Conservation (phyloP, 1,284 basidiomycete species). For the Veloporphyrellus conicus region DNA sequence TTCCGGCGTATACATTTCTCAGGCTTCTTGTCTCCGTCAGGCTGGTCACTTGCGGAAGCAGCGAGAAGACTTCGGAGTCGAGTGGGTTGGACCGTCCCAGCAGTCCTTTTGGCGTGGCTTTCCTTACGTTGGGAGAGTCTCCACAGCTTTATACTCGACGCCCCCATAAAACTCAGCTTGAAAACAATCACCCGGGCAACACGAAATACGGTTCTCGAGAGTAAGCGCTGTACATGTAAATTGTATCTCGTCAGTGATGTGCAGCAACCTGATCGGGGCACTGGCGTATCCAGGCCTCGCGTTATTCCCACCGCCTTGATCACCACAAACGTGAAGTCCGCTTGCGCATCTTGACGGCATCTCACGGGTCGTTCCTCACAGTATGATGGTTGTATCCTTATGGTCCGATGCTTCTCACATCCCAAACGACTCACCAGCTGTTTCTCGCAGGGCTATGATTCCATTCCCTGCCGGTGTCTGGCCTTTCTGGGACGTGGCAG, state of each 20-base stretch:
- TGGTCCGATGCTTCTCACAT: conserved; percentile 21
- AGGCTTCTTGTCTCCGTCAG: conserved; percentile 9
- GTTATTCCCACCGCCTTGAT: conserved; percentile 16
- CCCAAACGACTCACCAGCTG: conserved; percentile 11
- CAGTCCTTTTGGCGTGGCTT: conserved; percentile 7
- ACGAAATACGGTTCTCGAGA: conserved; percentile 11
- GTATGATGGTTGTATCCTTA: conserved; percentile 9
- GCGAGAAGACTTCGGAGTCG: conserved; percentile 9
- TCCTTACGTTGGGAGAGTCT: conserved; percentile 2
- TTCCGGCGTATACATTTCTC: conserved; percentile 23
- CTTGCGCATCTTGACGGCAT: conserved; percentile 11
- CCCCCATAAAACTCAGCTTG: conserved; percentile 11
- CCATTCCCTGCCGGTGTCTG: conserved; percentile 21
- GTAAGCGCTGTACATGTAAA: conserved; percentile 20
- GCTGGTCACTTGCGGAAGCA: conserved; percentile 10
- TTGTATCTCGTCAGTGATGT: conserved; percentile 15
- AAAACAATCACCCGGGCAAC: conserved; percentile 29
- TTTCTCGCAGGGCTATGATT: conserved; percentile 20
- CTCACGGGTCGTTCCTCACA: conserved; percentile 20
- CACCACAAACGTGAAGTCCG: conserved; percentile 14
- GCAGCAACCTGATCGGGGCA: conserved; percentile 18
- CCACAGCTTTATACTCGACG: conserved; percentile 26
- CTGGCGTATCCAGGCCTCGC: conserved; percentile 18
- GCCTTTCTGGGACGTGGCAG: conserved; percentile 22
- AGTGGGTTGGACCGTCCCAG: conserved; percentile 1